Percentiles rank a stretch among this genome's conserved stretches.
phyloP scores from a whole-genome alignment of 306 rosid species.

The Gastrolobium bilobum region DNA sequence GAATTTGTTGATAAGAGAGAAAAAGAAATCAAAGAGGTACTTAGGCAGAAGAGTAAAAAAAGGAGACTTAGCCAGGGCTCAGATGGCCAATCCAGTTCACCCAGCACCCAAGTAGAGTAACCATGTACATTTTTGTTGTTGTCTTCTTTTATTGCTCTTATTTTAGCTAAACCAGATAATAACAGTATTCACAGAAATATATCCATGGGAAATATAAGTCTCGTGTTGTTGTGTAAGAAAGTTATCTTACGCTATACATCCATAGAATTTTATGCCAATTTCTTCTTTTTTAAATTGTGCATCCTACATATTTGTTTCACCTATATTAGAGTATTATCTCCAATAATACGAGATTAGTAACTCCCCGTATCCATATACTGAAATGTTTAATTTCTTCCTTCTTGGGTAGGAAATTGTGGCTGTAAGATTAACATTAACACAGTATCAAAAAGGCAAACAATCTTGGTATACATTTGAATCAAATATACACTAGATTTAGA shows the following conservation, averaged over 20 bases:
- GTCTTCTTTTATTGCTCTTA: constrained; percentile 29
- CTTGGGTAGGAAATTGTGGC: constrained; percentile 35
- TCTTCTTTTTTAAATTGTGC: no score
- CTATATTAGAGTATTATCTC: no score
- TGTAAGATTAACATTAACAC: constrained; percentile 24
- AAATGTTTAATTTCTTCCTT: constrained; percentile 28
- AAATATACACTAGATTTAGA: constrained; percentile 17
- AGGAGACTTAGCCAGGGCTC: constrained; percentile 42
- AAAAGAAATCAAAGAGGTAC: constrained; percentile 68
- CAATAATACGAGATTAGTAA: no score
- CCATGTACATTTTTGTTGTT: constrained; percentile 38
- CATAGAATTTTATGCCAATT: no score
- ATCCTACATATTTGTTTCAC: no score
- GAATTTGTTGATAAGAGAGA: constrained; percentile 78
- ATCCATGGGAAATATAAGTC: neutral
- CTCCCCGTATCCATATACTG: neutral
- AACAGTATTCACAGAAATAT: constrained; percentile 40
- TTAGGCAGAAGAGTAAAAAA: constrained; percentile 58
- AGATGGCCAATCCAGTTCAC: constrained; percentile 47
- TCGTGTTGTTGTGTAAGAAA: no score
- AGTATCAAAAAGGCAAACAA: neutral
- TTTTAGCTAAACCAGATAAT: constrained; percentile 36
- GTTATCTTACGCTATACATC: no score
- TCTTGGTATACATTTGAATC: constrained; percentile 13
- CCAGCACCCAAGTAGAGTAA: constrained; percentile 41